These are phyloP conservation scores for Vanrija pseudolonga DNA, from an alignment of 1,284 basidiomycete genomes.

Conservation along the genomic window DNA sequence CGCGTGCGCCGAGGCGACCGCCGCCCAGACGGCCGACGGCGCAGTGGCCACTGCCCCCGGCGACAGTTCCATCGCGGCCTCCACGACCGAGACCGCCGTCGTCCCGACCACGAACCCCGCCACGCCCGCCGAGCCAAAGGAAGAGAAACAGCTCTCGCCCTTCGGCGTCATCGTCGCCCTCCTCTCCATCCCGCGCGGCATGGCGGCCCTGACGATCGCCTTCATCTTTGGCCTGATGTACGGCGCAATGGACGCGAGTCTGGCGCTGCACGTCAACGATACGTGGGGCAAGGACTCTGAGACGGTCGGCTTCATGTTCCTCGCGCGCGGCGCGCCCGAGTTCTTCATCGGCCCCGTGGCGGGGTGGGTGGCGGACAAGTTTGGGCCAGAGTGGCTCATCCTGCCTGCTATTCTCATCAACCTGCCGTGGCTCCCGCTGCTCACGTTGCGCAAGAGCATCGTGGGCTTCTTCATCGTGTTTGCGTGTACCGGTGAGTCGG, in stretches of 20 bases:
- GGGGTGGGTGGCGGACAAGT: conserved; percentile 60
- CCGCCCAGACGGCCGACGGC: too few relatives aligned
- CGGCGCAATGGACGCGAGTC: conserved; percentile 33
- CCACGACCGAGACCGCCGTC: too few relatives aligned
- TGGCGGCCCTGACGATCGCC: conserved; percentile 55
- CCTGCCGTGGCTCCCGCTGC: conserved; percentile 63
- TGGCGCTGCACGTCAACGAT: conserved; percentile 62
- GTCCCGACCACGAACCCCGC: not conserved
- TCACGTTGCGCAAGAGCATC: conserved; percentile 56
- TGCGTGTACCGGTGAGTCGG: conserved; percentile 56
- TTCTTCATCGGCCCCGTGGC: conserved; percentile 58
- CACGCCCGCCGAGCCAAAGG: not conserved
- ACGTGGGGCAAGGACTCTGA: conserved; percentile 59
- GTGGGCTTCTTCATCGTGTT: conserved; percentile 61
- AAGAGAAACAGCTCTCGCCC: conserved; percentile 27
- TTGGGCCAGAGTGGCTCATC: conserved; percentile 60
- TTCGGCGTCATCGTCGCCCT: conserved; percentile 53
- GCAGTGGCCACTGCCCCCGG: too few relatives aligned
- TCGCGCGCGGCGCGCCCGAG: conserved; percentile 64
- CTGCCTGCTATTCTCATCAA: conserved; percentile 55
- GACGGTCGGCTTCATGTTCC: conserved; percentile 65
- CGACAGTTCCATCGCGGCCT: too few relatives aligned
- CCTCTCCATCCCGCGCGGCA: conserved; percentile 56
- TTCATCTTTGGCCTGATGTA: conserved; percentile 57
- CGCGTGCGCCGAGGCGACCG: too few relatives aligned